Evolutionary conservation across 805 yeast species (phyloP), one percentile per base, ranked within the genome.

Genomic region (Saturnispora dispora): DNA sequence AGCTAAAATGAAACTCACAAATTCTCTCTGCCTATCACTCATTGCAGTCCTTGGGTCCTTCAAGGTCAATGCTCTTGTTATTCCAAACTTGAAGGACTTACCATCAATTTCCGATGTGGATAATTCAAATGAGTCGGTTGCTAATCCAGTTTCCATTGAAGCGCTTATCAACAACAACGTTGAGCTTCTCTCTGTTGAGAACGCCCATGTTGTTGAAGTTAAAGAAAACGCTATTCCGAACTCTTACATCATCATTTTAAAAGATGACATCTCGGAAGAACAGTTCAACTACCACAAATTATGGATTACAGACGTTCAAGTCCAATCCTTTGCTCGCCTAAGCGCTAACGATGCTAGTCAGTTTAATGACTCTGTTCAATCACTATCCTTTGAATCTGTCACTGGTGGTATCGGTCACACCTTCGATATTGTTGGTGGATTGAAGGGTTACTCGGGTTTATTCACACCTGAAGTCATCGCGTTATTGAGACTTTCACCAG

Each of bases 161-260:
- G 51, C 49, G 9, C 20, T 42, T n/a, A 51, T 43, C 32, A 43
- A 45, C 10, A 45, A 46, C 37, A 32, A 51, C 11, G 40, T 47
- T 33, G 33, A 53, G 25, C 47, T 61, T 22, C 44, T 59, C 6
- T 50, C 60, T 17, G 55, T 53, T 23, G 55, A 55, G 11, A 62
- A 65, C 15, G 58, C 64, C 30, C 78, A 79, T 28, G 81, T 84
- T 5, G 60, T 83, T 39, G 60, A 79, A 30, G 77, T 76, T 47
- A 61, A 64, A 11, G 66, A 72, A 48, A 75, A 78, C 52, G 57
- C 76, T 45, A 78, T 85, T 59, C 83, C 89, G 36, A 76, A 85
- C 71, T 82, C 83, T 61, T 93, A 88, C 73, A 90, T 93, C 57
- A 72, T 93, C 59, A 89, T 90, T 47, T 82, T 91, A 72, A 89